Evolutionary conservation across 495 filamentous ascomycete species (phyloP).

Genomic region (Hyaloscypha hepaticicola): DNA sequence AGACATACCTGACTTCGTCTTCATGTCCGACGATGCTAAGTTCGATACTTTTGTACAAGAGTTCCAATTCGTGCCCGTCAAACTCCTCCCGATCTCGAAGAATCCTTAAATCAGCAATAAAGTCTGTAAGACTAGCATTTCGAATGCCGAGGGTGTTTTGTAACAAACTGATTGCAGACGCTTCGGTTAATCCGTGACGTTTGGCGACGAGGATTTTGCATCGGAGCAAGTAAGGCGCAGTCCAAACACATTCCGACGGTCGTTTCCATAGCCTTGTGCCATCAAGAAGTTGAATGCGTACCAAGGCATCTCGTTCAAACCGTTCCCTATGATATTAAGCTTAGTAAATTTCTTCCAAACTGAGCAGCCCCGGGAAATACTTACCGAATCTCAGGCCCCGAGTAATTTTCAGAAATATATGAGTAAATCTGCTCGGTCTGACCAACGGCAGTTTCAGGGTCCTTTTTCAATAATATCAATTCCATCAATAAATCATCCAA

Average conservation of each 20-base stretch:
- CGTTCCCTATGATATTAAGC: conserved; percentile 3
- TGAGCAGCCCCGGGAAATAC: background rate
- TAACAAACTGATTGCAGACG: conserved; percentile 6
- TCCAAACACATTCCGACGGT: conserved; percentile 1
- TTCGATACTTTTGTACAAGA: conserved; percentile 7
- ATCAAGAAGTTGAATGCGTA: background rate
- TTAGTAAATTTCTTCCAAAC: background rate
- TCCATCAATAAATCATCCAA: conserved; percentile 4
- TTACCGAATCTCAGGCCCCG: conserved; percentile 5
- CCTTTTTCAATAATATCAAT: background rate
- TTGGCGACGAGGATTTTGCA: background rate
- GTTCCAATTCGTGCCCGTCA: background rate
- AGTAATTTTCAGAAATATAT: conserved; percentile 2
- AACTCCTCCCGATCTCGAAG: conserved; percentile 4
- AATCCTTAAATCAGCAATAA: conserved; percentile 8
- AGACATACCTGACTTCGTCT: background rate
- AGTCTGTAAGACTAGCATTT: conserved; percentile 2
- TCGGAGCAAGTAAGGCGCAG: conserved; percentile 1
- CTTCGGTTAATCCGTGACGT: conserved; percentile 2
- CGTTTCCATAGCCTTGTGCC: conserved; percentile 2
- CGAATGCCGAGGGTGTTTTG: conserved; percentile 1
- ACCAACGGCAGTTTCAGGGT: conserved; percentile 5
- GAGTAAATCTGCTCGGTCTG: conserved; percentile 5
- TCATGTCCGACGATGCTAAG: conserved; percentile 4
- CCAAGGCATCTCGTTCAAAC: conserved; percentile 3